Conservation (phyloP, 1,284 basidiomycete species). For the Apiotrichum montevideense region DNA sequence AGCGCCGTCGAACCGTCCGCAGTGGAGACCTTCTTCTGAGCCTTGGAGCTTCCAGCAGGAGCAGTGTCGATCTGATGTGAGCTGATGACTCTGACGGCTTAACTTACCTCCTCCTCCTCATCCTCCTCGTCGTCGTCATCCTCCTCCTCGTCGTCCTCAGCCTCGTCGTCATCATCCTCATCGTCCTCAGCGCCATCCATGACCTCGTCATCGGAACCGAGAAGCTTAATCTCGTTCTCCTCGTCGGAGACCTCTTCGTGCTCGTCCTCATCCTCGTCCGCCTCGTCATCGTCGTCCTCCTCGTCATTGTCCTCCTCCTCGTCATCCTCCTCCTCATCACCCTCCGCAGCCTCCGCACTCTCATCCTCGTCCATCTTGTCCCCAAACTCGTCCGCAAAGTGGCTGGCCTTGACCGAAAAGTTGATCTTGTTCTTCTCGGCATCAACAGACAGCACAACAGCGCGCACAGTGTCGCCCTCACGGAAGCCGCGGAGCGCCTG, state of each 20-base stretch:
- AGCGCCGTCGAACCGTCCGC: slow-evolving; percentile 35
- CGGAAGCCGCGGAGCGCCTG: slow-evolving; percentile 75
- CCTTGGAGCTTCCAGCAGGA: slow-evolving; percentile 16
- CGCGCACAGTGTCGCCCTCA: slow-evolving; percentile 80
- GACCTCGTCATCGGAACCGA: slow-evolving; percentile 17
- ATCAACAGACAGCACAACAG: slow-evolving; percentile 68
- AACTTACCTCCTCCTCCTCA: slow-evolving; percentile 18
- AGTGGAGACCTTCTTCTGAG: slow-evolving; percentile 25
- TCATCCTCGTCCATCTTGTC: slow-evolving; percentile 26
- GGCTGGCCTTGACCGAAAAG: slow-evolving; percentile 83
- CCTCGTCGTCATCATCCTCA: slow-evolving; percentile 26
- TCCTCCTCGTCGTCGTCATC: slow-evolving; percentile 27
- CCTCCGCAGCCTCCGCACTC: neutral
- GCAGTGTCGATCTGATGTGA: slow-evolving; percentile 16
- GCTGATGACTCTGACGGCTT: neutral
- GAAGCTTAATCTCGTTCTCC: slow-evolving; percentile 28
- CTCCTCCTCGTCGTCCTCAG: slow-evolving; percentile 5
- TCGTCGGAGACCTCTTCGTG: slow-evolving; percentile 47
- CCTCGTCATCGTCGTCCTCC: slow-evolving; percentile 35
- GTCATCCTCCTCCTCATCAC: slow-evolving; percentile 27
- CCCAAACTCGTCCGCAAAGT: slow-evolving; percentile 55
- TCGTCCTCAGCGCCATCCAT: slow-evolving; percentile 21
- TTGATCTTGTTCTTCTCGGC: slow-evolving; percentile 70
- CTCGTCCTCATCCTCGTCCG: slow-evolving; percentile 50
- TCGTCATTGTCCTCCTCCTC: slow-evolving; percentile 23